Evolutionary conservation across 2,329 filamentous ascomycete genomes (phyloP).

Genomic region (Nannizzia gypsea): DNA sequence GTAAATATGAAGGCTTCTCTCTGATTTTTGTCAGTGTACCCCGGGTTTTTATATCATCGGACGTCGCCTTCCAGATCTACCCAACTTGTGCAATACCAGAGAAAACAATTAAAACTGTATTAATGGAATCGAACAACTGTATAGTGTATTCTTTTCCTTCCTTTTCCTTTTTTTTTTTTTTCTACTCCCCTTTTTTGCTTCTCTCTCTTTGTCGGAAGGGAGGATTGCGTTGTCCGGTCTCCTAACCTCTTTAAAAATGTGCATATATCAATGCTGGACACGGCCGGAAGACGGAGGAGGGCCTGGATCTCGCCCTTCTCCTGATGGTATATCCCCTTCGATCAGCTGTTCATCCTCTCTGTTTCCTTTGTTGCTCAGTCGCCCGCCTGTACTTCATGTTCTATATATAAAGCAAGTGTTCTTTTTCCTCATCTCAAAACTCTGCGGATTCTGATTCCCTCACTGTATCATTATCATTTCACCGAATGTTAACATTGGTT

Average conservation of each 20-base stretch:
- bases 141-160: conserved; percentile 1
- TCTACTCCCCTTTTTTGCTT: neutral
- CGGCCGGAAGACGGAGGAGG: neutral
- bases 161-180: neutral
- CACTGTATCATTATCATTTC: neutral
- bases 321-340: neutral
- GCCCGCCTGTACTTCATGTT: neutral
- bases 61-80: conserved; percentile 6
- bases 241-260: neutral
- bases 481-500: neutral
- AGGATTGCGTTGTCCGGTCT: neutral
- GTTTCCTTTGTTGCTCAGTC: neutral
- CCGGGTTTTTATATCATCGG: neutral
- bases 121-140: conserved; percentile 8
- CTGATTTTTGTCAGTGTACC: neutral
- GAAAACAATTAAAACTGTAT: conserved; percentile 8
- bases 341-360: neutral
- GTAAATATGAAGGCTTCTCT: neutral
- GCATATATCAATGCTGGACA: conserved; percentile 1
- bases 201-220: neutral
- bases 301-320: neutral
- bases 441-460: neutral
- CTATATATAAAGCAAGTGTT: conserved; percentile 2
- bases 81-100: conserved; percentile 8
- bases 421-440: neutral